phyloP scores from a whole-genome alignment of 2,329 filamentous ascomycete species.

The Elsinoe ampelina region DNA sequence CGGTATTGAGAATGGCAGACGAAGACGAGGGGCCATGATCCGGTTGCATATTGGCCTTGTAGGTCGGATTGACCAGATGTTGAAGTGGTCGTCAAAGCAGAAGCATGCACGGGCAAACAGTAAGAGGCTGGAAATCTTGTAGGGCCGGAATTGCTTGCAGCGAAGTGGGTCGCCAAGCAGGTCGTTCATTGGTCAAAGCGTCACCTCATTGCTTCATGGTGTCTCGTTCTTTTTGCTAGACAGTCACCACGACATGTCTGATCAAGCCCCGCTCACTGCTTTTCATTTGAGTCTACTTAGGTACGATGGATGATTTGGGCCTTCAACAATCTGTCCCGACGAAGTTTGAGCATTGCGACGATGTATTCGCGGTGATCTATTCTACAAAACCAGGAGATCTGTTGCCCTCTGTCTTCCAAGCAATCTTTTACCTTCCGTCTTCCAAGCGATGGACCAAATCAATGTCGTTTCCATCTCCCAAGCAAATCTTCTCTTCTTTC shows the following conservation, averaged over 20 bases:
- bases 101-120: constrained; percentile 7
- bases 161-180: neutral
- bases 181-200: neutral
- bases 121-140: neutral
- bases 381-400: neutral
- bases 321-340: too few relatives aligned
- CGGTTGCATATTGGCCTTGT: constrained; percentile 1
- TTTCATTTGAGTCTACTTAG: neutral
- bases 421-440: neutral
- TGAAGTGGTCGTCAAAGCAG: neutral
- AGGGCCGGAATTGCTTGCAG: constrained; percentile 7
- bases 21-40: constrained; percentile 13
- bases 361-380: neutral
- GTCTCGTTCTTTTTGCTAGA: neutral
- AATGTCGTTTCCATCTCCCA: neutral
- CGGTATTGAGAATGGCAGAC: constrained; percentile 38
- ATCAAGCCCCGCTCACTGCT: neutral
- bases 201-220: neutral
- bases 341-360: neutral
- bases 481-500: neutral
- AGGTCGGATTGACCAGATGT: constrained; percentile 2
- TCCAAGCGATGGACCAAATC: neutral
- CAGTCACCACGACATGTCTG: neutral
- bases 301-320: too few relatives aligned
- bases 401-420: neutral